Percentiles rank a stretch among this genome's conserved stretches.
These are phyloP conservation scores for Lignosus rhinocerotis DNA, from an alignment of 1,284 basidiomycete species.

Conservation along the genomic window DNA sequence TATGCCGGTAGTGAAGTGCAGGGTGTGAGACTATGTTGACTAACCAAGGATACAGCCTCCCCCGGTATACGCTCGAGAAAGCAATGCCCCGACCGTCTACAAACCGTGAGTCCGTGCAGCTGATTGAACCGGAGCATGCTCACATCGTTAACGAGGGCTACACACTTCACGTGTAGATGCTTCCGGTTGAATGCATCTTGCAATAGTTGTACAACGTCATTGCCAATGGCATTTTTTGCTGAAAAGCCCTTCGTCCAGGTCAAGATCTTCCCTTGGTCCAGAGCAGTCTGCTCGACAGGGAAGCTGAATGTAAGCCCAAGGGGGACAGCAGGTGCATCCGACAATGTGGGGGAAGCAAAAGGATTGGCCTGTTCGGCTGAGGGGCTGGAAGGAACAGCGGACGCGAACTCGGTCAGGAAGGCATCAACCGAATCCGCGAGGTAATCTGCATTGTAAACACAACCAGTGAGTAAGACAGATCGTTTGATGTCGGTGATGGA, in stretches of 20 bases:
- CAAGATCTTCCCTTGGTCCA: slow-evolving; percentile 86
- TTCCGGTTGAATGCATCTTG: slow-evolving; percentile 94
- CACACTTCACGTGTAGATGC: slow-evolving; percentile 91
- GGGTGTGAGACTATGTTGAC: slow-evolving; percentile 1
- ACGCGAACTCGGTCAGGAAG: slow-evolving; percentile 74
- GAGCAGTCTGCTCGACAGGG: slow-evolving; percentile 95
- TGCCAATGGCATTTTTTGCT: slow-evolving; percentile 87
- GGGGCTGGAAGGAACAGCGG: slow-evolving; percentile 38
- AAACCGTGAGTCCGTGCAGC: background rate
- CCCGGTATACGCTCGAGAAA: slow-evolving; percentile 89
- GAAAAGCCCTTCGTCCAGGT: slow-evolving; percentile 98
- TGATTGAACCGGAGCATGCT: slow-evolving; percentile 31
- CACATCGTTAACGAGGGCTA: slow-evolving; percentile 96
- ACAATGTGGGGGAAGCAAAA: slow-evolving; percentile 16
- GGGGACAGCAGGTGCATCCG: slow-evolving; percentile 46
- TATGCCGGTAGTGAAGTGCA: background rate
- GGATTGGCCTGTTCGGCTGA: slow-evolving; percentile 23
- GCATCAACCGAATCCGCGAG: slow-evolving; percentile 95
- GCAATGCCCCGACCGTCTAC: slow-evolving; percentile 91
- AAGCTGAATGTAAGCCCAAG: slow-evolving; percentile 96
- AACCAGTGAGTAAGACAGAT: background rate
- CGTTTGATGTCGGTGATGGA: background rate
- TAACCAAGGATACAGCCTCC: slow-evolving; percentile 84
- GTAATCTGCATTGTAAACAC: slow-evolving; percentile 63
- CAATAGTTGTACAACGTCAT: slow-evolving; percentile 90